Evolutionary conservation across 2,329 filamentous ascomycete species (phyloP), one percentile per base, ranked within the genome.

Genomic region (Mycosphaerella sp.): DNA sequence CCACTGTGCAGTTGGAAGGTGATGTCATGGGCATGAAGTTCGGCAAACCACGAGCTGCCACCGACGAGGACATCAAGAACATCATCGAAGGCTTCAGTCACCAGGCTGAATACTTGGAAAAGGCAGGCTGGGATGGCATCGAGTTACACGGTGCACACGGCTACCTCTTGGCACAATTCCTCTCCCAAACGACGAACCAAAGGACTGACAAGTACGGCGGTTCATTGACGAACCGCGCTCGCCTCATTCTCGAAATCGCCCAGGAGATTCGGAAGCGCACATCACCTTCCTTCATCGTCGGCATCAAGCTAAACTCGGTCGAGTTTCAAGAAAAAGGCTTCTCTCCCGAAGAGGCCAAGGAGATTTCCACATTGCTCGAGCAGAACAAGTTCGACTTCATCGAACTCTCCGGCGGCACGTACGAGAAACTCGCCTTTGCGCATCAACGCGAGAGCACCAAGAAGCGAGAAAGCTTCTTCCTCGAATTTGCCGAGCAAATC

Each of bases 11-110:
- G 53, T 66, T 79, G 17, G 66, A 73, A 57, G 70, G 69, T 5
- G 60, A 69, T 14, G 48, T 67, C 32, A 75, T 76, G 72, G 76
- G 76, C 57, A 67, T 77, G 73, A 72, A 66, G 0, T 82, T 81
- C 56, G 78, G 70, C 2, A 77, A 78, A 64, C 80, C 80, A 0
- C 75, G 75, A 39, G 73, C 78, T 1, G 79, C 78, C 29, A 78
- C 76, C 0, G 69, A 77, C 23, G 72, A 74, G 11, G 81, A 84
- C 46, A 81, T 87, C 59, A 65, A 74, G 38, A 65, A 70, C 11
- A 66, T 87, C n/a, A 74, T 83, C n/a, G 74, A 80, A 21, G 76
- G 76, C 2, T 87, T 84, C 62, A 79, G 79, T 0, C 78, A 85
- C 61, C 76, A 81, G 0, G 81, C 82, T 0, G 78, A 81, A 62